Conservation (phyloP, 352 stramenopile genomes). For the Phytophthora citrophthora region DNA sequence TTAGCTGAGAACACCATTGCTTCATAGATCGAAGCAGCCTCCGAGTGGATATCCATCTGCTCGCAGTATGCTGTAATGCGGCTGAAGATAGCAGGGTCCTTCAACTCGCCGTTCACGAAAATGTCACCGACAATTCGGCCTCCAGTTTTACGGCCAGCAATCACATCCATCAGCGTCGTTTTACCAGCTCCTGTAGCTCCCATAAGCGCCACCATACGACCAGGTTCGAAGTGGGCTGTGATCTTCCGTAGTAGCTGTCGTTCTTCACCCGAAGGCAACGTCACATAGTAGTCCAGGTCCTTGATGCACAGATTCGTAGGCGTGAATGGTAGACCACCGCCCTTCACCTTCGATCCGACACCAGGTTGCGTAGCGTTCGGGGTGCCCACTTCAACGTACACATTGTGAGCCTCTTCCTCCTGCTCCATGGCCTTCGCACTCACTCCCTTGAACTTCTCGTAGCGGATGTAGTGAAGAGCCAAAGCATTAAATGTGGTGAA, state of each 20-base stretch:
- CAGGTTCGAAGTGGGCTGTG: slow-evolving; percentile 49
- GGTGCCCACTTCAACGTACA: slow-evolving; percentile 43
- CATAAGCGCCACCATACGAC: slow-evolving; percentile 44
- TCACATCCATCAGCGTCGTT: slow-evolving; percentile 63
- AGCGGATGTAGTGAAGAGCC: slow-evolving; percentile 51
- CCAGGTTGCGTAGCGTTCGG: not conserved
- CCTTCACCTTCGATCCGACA: not conserved
- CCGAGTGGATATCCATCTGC: slow-evolving; percentile 41
- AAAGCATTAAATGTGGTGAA: slow-evolving; percentile 49
- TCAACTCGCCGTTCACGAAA: slow-evolving; percentile 86
- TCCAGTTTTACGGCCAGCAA: slow-evolving; percentile 59
- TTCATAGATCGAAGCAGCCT: slow-evolving; percentile 79
- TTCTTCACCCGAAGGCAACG: slow-evolving; percentile 54
- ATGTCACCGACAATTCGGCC: slow-evolving; percentile 82
- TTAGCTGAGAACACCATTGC: slow-evolving; percentile 89
- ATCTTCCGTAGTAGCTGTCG: slow-evolving; percentile 42
- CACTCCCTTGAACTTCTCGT: slow-evolving; percentile 36
- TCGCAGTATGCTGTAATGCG: slow-evolving; percentile 71
- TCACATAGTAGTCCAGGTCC: slow-evolving; percentile 59
- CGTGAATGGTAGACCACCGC: slow-evolving; percentile 37
- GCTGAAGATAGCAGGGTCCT: slow-evolving; percentile 78
- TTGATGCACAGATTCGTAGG: slow-evolving; percentile 50
- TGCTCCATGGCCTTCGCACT: slow-evolving; percentile 26
- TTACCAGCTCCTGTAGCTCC: slow-evolving; percentile 63
- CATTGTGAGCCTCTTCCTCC: slow-evolving; percentile 21